Evolutionary conservation across 805 yeast species (phyloP), one percentile per base, ranked within the genome.

Genomic region (Candida methanosorbosa): DNA sequence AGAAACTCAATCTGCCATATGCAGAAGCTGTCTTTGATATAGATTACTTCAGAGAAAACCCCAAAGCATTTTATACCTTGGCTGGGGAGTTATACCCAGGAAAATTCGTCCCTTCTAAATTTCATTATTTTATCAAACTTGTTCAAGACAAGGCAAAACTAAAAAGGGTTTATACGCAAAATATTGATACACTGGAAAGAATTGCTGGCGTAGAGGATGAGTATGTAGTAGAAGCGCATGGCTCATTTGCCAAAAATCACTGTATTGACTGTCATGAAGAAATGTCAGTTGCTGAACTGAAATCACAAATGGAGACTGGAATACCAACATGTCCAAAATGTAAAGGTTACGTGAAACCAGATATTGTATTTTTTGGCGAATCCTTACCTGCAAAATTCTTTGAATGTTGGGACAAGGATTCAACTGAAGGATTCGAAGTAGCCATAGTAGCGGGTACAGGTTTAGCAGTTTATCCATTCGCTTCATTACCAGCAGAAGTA

Each of bases 1-100:
- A 80, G 16, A 68, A 75, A 42, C 64, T 88, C 26, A 68, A 83
- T 24, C 62, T 90, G 32, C 97, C 97, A 5, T 87, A 75, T 53
- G 92, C 97, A 1, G 98, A 90, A 52, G 97, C 97, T 0, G 96
- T 90, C 2, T 90, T 90, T 54, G 97, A 88, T 51, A 79, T 90
- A 28, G 88, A 79, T 15, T 90, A 73, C 53, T 85, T 86, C 57
- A 61, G 68, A 30, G 65, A 81, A 37, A 70, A 72, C 34, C 97
- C 97, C 0, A 67, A 73, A 39, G 92, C 97, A 0, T 90, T 90
- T 51, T 87, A 83, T 50, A 74, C 82, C 0, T 63, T 90, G 34
- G 94, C 95, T 0, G 73, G 73, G 13, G 97, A 87, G 46, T 61
- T 90, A 33, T 85, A 79, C 48, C 98, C 98, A 0, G 94, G 95